A percentile compares a stretch with the other conserved stretches of the same genome.
Conservation (phyloP, 345 rosid genomes). For the Adansonia digitata region DNA sequence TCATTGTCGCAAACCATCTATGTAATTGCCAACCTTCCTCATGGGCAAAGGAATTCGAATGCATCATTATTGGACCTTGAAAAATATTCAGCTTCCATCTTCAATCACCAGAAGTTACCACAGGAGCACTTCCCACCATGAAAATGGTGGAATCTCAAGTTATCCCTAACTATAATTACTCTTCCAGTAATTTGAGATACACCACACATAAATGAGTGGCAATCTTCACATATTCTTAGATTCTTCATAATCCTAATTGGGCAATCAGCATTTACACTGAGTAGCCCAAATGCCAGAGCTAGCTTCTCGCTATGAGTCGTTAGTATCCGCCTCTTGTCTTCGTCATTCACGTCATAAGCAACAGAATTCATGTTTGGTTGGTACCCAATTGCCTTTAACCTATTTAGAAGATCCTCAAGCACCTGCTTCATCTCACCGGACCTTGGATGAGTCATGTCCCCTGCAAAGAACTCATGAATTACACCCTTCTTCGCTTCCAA, state of each 20-base stretch:
- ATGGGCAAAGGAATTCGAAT: neutral
- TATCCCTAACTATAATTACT: constrained; percentile 65
- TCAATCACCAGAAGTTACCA: constrained; percentile 63
- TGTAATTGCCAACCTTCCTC: neutral
- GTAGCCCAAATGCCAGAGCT: constrained; percentile 63
- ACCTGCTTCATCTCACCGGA: constrained; percentile 43
- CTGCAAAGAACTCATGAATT: constrained; percentile 60
- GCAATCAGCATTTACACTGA: constrained; percentile 31
- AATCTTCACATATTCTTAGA: constrained; percentile 69
- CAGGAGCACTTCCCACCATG: constrained; percentile 64
- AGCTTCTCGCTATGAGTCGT: constrained; percentile 68
- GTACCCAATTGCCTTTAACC: constrained; percentile 45
- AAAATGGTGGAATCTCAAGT: constrained; percentile 75
- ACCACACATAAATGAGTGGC: constrained; percentile 56
- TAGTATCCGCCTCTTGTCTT: constrained; percentile 49
- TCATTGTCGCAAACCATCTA: neutral
- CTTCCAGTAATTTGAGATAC: constrained; percentile 47
- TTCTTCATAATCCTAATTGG: constrained; percentile 65
- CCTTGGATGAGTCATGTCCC: constrained; percentile 55
- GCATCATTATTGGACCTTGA: neutral
- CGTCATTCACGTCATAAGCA: constrained; percentile 41
- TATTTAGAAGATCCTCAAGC: constrained; percentile 41
- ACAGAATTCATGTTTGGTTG: constrained; percentile 47
- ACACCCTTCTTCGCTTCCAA: constrained; percentile 50
- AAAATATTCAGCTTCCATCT: neutral